Percentiles rank a stretch among this genome's conserved stretches.
phyloP scores from a whole-genome alignment of 306 rosid species.

The Nissolia schottii region DNA sequence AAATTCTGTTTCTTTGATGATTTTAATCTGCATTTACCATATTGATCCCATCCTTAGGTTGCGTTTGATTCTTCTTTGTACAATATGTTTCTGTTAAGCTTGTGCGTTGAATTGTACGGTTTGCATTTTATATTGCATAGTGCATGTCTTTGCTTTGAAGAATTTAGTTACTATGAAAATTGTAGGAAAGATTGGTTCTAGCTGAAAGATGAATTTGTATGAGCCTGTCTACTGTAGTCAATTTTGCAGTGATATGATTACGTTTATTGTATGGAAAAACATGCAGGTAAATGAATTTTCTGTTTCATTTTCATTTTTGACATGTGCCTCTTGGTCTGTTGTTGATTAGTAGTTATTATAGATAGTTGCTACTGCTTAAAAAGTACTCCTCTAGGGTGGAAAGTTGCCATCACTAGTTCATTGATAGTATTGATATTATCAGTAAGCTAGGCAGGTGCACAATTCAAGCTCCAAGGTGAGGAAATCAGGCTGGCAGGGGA shows the following conservation, averaged over 20 bases:
- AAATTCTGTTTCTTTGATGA: neutral
- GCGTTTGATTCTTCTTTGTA: neutral
- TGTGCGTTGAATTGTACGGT: neutral
- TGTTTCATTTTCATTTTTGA: neutral
- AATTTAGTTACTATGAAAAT: neutral
- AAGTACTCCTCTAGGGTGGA: neutral
- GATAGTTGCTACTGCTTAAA: neutral
- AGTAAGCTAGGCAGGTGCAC: neutral
- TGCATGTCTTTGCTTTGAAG: neutral
- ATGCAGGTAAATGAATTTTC: neutral
- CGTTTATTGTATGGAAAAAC: neutral
- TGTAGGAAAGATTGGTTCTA: neutral
- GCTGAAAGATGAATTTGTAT: neutral
- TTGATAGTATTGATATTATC: neutral
- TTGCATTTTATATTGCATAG: neutral
- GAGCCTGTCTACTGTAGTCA: neutral
- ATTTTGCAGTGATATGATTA: neutral
- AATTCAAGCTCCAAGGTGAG: conserved; percentile 16
- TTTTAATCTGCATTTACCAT: neutral
- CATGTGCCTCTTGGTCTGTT: neutral
- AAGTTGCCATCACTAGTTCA: neutral
- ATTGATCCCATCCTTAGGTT: neutral
- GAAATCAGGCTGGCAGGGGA: neutral
- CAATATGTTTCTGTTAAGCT: neutral
- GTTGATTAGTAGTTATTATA: neutral